phyloP scores from a whole-genome alignment of 345 rosid species.

The Aurinia saxatilis region DNA sequence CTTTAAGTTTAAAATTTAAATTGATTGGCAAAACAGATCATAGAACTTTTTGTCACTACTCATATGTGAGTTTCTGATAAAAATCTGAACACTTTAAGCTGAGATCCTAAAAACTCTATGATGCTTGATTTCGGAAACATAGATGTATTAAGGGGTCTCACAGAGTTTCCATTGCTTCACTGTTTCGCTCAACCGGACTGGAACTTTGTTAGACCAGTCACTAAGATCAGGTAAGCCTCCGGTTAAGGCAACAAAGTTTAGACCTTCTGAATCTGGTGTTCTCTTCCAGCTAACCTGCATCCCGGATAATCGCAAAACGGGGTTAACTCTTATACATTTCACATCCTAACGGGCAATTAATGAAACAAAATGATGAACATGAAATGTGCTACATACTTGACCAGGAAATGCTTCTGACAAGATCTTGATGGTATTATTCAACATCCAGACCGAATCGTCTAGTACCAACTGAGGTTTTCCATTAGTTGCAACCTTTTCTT shows the following conservation, averaged over 20 bases:
- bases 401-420: conserved; percentile 62
- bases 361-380: background rate
- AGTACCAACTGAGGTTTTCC: conserved; percentile 16
- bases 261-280: conserved; percentile 40
- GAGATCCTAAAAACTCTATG: background rate
- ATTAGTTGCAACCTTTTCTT: conserved; percentile 17
- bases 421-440: conserved; percentile 57
- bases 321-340: background rate
- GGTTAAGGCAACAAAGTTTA: conserved; percentile 62
- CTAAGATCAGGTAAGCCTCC: conserved; percentile 59
- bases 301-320: background rate
- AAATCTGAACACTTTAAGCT: background rate
- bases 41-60: background rate
- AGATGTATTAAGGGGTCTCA: background rate
- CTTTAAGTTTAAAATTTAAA: background rate
- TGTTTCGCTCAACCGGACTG: conserved; percentile 37
- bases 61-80: background rate
- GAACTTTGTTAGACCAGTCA: conserved; percentile 56
- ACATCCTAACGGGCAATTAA: background rate
- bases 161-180: conserved; percentile 69
- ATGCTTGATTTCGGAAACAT: background rate
- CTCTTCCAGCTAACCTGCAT: conserved; percentile 70
- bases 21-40: background rate
- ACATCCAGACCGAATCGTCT: conserved; percentile 34
- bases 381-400: conserved; percentile 34